A percentile compares a stretch with the other conserved stretches of the same genome.
Evolutionary conservation across 148 eudicot genomes (phyloP).

Genomic region (Polygonum aviculare): DNA sequence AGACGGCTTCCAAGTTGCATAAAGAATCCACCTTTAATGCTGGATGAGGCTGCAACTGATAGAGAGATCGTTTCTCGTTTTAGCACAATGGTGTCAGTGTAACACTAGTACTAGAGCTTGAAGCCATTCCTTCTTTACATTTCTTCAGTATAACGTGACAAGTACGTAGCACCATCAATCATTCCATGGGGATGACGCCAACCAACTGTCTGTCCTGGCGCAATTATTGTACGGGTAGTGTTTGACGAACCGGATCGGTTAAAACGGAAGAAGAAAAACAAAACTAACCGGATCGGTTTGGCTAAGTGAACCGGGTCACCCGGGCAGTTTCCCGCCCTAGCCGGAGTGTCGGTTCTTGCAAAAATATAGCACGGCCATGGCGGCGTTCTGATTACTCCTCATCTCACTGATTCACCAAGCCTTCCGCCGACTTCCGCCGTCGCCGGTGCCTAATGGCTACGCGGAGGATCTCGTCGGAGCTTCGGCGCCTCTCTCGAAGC

Average conservation of each 20-base stretch:
- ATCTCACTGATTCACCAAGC: not conserved
- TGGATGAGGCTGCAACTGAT: not conserved
- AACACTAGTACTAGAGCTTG: not conserved
- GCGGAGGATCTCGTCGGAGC: conserved; percentile 18
- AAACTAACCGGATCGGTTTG: not conserved
- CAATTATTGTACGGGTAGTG: too few species aligned
- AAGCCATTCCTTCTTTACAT: not conserved
- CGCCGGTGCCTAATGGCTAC: conserved; percentile 20
- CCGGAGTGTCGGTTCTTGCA: not conserved
- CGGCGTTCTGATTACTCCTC: not conserved
- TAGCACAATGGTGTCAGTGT: not conserved
- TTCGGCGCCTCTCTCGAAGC: conserved; percentile 20
- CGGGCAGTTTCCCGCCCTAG: not conserved
- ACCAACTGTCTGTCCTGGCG: too few species aligned
- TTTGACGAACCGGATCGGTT: too few species aligned
- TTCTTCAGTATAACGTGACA: not conserved
- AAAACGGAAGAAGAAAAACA: too few species aligned
- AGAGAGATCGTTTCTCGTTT: not conserved
- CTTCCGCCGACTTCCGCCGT: not conserved
- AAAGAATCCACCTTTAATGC: not conserved
- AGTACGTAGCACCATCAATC: not conserved
- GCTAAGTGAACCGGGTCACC: not conserved
- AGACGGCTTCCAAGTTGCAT: not conserved
- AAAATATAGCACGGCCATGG: not conserved
- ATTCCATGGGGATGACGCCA: too few species aligned